phyloP scores from a whole-genome alignment of 768 basidiomycete species.

The Roridomyces roridus region DNA sequence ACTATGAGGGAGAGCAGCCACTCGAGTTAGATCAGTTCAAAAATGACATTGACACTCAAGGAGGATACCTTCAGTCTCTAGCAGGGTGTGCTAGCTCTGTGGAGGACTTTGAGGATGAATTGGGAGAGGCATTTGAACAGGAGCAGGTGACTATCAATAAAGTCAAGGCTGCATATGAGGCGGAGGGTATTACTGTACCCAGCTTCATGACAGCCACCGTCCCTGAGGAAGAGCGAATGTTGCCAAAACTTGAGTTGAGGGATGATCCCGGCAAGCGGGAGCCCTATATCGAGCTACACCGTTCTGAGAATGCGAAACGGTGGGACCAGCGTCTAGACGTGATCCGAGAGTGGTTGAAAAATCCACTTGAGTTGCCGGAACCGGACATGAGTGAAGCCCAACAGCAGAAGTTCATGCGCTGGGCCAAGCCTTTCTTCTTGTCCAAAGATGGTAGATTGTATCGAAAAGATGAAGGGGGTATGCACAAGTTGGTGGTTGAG shows the following conservation, averaged over 20 bases:
- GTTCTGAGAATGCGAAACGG: not conserved
- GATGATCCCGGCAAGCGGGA: not conserved
- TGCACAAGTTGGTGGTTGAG: slow-evolving; percentile 29
- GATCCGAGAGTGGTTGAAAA: not conserved
- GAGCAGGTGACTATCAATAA: not conserved
- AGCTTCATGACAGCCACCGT: not conserved
- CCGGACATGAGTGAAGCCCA: slow-evolving; percentile 7
- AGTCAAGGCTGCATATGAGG: not conserved
- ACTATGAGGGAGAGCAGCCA: not conserved
- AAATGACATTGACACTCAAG: not conserved
- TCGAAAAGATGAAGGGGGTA: not conserved
- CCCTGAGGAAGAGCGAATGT: not conserved
- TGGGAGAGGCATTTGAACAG: too few species aligned
- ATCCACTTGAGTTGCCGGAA: not conserved
- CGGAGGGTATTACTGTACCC: not conserved
- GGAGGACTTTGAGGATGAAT: not conserved
- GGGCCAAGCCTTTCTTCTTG: slow-evolving; percentile 23
- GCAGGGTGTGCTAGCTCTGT: not conserved
- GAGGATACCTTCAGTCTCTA: not conserved
- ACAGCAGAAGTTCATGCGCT: not conserved
- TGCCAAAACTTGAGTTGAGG: not conserved
- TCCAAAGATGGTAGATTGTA: slow-evolving; percentile 24
- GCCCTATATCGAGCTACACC: not conserved
- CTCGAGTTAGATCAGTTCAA: slow-evolving; percentile 16
- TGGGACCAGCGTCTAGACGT: not conserved